Conservation (phyloP, 2,329 filamentous ascomycete species). For the Allantophomopsis lycopodina region DNA sequence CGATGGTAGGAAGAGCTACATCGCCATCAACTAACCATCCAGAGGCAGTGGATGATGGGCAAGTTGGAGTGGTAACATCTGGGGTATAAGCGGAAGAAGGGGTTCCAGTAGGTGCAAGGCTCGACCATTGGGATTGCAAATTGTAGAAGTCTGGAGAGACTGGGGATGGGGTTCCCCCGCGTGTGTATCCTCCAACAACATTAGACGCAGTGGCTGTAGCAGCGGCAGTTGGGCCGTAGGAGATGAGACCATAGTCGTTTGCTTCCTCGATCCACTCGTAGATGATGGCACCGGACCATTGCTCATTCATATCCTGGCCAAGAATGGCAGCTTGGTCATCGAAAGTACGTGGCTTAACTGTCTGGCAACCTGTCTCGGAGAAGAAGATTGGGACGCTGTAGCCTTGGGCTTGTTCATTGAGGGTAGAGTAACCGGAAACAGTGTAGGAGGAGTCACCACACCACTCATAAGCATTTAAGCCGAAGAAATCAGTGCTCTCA, state of each 20-base stretch:
- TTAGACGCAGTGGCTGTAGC: constrained; percentile 36
- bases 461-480: constrained; percentile 78
- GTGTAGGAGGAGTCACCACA: constrained; percentile 42
- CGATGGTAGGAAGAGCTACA: constrained; percentile 55
- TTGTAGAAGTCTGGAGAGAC: constrained; percentile 67
- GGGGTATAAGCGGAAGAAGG: constrained; percentile 51
- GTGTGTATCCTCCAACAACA: constrained; percentile 51
- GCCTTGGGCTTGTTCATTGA: constrained; percentile 51
- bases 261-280: constrained; percentile 85
- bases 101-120: constrained; percentile 55
- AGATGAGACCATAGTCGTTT: constrained; percentile 72
- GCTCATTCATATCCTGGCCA: constrained; percentile 54
- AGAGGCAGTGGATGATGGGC: constrained; percentile 53
- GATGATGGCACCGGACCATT: constrained; percentile 65
- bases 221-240: constrained; percentile 50
- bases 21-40: constrained; percentile 64
- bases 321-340: constrained; percentile 67
- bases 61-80: constrained; percentile 47
- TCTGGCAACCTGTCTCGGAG: constrained; percentile 78
- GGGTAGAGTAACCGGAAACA: constrained; percentile 53
- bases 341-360: constrained; percentile 44
- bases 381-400: constrained; percentile 84
- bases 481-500: constrained; percentile 71
- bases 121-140: constrained; percentile 64
- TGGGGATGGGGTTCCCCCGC: constrained; percentile 61